Conservation (phyloP, 768 basidiomycete genomes). For the Chlorophyllum brunneum region DNA sequence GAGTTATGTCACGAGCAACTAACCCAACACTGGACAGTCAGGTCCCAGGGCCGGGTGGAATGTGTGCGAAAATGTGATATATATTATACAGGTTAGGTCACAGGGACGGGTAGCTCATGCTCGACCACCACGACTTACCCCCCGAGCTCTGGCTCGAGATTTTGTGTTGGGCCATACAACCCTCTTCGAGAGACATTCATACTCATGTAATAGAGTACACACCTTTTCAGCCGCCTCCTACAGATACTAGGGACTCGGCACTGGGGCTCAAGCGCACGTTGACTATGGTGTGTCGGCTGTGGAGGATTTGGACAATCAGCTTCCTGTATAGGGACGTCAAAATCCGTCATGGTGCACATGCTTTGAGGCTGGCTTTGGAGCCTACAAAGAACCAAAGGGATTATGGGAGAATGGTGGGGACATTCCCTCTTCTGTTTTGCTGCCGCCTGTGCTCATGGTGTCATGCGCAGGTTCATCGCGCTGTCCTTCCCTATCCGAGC, state of each 20-base stretch:
- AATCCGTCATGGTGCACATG: conserved; percentile 28
- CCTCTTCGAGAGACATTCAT: conserved; percentile 16
- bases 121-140: conserved; percentile 32
- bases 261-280: conserved; percentile 37
- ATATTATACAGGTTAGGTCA: too few relatives aligned
- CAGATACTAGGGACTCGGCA: conserved; percentile 24
- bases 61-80: too few relatives aligned
- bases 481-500: conserved; percentile 53
- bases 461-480: conserved; percentile 44
- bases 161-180: conserved; percentile 38
- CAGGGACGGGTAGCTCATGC: too few relatives aligned
- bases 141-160: conserved; percentile 54
- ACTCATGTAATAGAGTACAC: conserved; percentile 29
- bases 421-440: conserved; percentile 5
- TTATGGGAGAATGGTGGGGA: conserved; percentile 30
- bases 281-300: conserved; percentile 52
- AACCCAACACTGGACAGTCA: too few relatives aligned
- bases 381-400: conserved; percentile 24
- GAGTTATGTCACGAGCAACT: too few relatives aligned
- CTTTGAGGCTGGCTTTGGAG: conserved; percentile 25
- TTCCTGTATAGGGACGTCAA: conserved; percentile 54
- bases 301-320: conserved; percentile 43
- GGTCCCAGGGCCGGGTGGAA: too few relatives aligned
- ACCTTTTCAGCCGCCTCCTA: conserved; percentile 42
- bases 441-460: conserved; percentile 6